A percentile compares a stretch with the other conserved stretches of the same genome.
Conservation (phyloP, 257 asterid species). For the Jacaranda copaia region DNA sequence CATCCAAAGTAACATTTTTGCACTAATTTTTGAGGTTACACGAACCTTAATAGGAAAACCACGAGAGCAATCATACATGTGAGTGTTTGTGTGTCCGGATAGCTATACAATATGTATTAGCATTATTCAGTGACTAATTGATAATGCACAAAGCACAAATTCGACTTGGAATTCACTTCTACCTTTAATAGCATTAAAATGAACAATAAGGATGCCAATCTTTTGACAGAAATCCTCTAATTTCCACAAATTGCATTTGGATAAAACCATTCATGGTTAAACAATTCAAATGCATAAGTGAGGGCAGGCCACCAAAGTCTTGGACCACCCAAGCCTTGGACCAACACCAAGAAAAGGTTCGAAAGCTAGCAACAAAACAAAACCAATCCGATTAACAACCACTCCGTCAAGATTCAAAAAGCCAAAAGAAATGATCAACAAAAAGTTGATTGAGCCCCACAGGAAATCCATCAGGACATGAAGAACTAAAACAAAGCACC, state of each 20-base stretch:
- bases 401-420: not conserved
- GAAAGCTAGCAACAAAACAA: not conserved
- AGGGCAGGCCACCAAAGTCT: slow-evolving; percentile 6
- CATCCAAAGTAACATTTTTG: not conserved
- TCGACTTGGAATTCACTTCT: not conserved
- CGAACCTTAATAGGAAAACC: not conserved
- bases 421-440: not conserved
- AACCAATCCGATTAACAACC: slow-evolving; percentile 11
- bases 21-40: not conserved
- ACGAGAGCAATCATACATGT: not conserved
- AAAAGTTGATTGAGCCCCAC: slow-evolving; percentile 13
- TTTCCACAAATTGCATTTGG: not conserved
- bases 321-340: slow-evolving; percentile 5
- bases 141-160: not conserved
- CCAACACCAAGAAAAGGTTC: not conserved
- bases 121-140: slow-evolving; percentile 2
- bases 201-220: not conserved
- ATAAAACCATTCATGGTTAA: not conserved
- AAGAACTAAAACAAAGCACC: not conserved
- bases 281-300: not conserved
- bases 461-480: not conserved
- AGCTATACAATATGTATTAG: not conserved
- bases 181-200: not conserved
- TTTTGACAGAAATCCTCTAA: not conserved
- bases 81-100: not conserved